phyloP scores from a whole-genome alignment of 169 alveolate genomes.

The Plasmodium inui region DNA sequence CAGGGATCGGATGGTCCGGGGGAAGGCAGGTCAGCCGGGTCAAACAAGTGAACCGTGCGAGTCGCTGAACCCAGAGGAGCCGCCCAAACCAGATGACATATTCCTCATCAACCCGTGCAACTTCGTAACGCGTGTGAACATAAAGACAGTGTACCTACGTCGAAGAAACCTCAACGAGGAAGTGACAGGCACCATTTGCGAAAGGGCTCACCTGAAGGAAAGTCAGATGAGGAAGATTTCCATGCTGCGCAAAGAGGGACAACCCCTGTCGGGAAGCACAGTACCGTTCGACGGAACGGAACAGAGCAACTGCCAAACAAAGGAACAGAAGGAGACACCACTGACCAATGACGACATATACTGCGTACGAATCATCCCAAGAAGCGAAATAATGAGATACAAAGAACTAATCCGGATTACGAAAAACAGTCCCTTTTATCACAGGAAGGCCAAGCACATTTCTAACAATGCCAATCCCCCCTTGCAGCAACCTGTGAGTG shows the following conservation, averaged over 20 bases:
- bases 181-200: constrained; percentile 13
- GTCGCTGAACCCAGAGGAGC: neutral
- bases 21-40: neutral
- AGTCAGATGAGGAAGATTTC: neutral
- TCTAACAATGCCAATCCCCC: constrained; percentile 26
- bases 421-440: constrained; percentile 53
- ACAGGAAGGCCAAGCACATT: constrained; percentile 53
- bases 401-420: constrained; percentile 53
- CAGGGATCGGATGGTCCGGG: neutral
- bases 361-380: constrained; percentile 33
- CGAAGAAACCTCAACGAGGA: neutral
- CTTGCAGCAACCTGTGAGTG: constrained; percentile 54
- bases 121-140: constrained; percentile 61
- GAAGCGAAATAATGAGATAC: constrained; percentile 72
- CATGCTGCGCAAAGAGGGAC: neutral
- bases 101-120: constrained; percentile 70
- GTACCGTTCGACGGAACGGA: neutral
- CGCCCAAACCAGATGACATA: neutral
- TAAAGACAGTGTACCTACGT: constrained; percentile 55
- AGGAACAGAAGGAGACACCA: neutral
- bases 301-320: neutral
- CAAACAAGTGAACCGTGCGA: neutral
- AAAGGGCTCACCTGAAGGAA: neutral
- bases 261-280: neutral
- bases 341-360: neutral